Conservation (phyloP, 495 filamentous ascomycete genomes). For the Daldinia loculata region DNA sequence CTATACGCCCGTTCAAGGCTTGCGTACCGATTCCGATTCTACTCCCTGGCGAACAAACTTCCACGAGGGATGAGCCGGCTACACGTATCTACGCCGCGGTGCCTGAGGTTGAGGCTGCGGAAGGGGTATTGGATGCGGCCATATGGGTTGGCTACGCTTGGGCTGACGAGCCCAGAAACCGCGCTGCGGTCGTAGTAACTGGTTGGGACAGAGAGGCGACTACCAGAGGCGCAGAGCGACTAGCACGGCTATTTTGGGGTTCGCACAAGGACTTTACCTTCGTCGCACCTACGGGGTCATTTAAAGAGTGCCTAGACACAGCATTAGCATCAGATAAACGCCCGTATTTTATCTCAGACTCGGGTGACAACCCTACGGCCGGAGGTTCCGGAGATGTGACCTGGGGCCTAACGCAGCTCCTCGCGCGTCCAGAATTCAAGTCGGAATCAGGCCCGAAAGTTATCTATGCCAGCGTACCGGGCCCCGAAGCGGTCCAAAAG, state of each 20-base stretch:
- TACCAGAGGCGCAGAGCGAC: conserved; percentile 50
- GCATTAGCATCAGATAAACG: conserved; percentile 56
- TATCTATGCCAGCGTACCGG: conserved; percentile 67
- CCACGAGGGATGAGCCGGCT: conserved; percentile 64
- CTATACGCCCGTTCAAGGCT: conserved; percentile 59
- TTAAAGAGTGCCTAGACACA: conserved; percentile 58
- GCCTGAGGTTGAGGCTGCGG: conserved; percentile 52
- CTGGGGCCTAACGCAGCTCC: conserved; percentile 59
- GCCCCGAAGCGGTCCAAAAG: conserved; percentile 54
- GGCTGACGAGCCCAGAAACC: conserved; percentile 67
- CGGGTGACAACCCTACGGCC: conserved; percentile 66
- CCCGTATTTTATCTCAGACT: conserved; percentile 68
- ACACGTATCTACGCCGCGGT: conserved; percentile 62
- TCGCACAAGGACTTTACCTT: conserved; percentile 59
- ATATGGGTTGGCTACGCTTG: conserved; percentile 70
- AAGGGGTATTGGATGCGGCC: conserved; percentile 61
- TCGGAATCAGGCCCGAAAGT: conserved; percentile 51
- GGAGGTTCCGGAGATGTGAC: conserved; percentile 66
- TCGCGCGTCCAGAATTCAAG: conserved; percentile 59
- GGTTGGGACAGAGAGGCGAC: conserved; percentile 58
- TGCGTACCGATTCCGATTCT: conserved; percentile 65
- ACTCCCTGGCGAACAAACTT: conserved; percentile 66
- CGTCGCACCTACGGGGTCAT: conserved; percentile 62
- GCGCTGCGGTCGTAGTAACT: conserved; percentile 62
- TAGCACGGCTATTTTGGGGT: conserved; percentile 63